phyloP scores from a whole-genome alignment of 257 asterid species.

The Thymus quinquecostatus region DNA sequence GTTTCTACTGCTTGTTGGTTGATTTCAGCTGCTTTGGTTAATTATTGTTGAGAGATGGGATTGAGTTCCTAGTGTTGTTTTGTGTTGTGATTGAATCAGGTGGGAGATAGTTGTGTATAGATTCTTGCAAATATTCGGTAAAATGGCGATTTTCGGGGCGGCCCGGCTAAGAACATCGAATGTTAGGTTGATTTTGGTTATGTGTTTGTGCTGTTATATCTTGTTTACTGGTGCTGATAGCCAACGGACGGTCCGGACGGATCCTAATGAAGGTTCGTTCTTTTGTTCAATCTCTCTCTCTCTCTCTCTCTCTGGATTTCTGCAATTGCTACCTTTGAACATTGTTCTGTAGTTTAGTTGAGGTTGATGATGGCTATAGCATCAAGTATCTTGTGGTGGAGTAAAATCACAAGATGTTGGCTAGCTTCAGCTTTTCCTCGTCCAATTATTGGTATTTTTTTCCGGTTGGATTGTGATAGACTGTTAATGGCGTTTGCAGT shows the following conservation, averaged over 20 bases:
- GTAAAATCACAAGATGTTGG: neutral
- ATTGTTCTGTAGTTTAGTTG: neutral
- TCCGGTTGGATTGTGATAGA: constrained; percentile 6
- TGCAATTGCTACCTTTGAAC: constrained; percentile 1
- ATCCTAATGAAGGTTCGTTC: constrained; percentile 76
- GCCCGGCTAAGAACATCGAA: constrained; percentile 32
- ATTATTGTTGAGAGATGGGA: constrained; percentile 13
- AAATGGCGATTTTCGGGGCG: constrained; percentile 42
- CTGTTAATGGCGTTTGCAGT: constrained; percentile 54
- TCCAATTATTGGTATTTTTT: neutral
- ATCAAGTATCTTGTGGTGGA: constrained; percentile 12
- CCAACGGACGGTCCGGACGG: constrained; percentile 64
- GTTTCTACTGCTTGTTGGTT: neutral
- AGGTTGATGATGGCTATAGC: constrained; percentile 5
- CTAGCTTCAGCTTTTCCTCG: too few species aligned
- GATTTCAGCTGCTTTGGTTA: neutral
- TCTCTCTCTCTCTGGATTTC: neutral
- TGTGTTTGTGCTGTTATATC: constrained; percentile 60
- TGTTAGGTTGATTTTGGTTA: constrained; percentile 44
- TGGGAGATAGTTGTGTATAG: constrained; percentile 35
- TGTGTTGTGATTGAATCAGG: constrained; percentile 37
- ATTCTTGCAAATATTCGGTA: constrained; percentile 32
- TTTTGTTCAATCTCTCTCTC: constrained; percentile 15
- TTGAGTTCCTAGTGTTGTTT: constrained; percentile 26
- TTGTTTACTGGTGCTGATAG: constrained; percentile 53